Evolutionary conservation across 225 moss, liverwort and hornwort genomes (phyloP).

Genomic region (Antitrichia curtipendula): DNA sequence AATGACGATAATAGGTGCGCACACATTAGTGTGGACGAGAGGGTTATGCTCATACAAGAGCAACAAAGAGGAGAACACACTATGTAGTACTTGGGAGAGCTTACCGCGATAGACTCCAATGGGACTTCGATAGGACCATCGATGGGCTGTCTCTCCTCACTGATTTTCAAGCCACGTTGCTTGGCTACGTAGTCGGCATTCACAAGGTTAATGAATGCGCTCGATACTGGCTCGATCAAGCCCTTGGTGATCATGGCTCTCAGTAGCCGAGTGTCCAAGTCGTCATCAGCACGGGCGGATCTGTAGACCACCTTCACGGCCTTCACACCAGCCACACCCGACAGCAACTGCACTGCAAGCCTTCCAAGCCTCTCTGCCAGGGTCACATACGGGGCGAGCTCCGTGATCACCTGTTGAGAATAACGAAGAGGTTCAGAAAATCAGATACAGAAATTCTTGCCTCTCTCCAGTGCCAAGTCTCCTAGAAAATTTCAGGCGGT

Average conservation of each 20-base stretch:
- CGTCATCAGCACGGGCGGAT: conserved; percentile 69
- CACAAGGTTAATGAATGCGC: conserved; percentile 74
- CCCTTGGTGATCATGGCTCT: conserved; percentile 87
- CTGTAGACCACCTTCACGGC: conserved; percentile 67
- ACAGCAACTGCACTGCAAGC: conserved; percentile 66
- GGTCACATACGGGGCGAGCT: conserved; percentile 72
- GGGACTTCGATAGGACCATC: conserved; percentile 58
- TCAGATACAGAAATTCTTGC: neutral
- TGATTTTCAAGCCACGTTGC: conserved; percentile 71
- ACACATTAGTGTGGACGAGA: neutral
- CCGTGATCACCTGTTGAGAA: conserved; percentile 42
- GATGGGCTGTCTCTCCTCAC: conserved; percentile 65
- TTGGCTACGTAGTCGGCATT: conserved; percentile 80
- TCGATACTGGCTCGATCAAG: conserved; percentile 80
- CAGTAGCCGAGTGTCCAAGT: conserved; percentile 75
- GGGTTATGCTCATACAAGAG: neutral
- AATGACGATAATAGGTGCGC: neutral
- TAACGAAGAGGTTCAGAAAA: neutral
- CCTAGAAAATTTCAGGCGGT: neutral
- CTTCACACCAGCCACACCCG: conserved; percentile 72
- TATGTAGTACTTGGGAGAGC: neutral
- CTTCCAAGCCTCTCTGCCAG: conserved; percentile 74
- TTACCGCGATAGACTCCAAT: conserved; percentile 43
- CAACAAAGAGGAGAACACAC: neutral
- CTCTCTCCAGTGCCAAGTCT: neutral